Evolutionary conservation across 2,329 filamentous ascomycete genomes (phyloP).

Genomic region (Fusarium ramigenum): DNA sequence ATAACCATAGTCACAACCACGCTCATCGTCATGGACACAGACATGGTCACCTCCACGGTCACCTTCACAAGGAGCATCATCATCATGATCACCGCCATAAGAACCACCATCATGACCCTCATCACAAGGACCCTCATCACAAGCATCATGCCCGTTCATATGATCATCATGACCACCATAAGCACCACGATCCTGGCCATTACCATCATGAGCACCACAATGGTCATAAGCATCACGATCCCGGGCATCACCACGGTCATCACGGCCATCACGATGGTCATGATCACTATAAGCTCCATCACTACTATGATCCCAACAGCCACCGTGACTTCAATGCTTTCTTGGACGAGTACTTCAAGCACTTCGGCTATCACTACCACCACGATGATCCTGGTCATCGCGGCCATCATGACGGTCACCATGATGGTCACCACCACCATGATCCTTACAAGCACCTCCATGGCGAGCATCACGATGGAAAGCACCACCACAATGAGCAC

Average conservation of each 20-base stretch:
- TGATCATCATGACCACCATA: neutral
- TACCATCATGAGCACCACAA: neutral
- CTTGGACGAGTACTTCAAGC: neutral
- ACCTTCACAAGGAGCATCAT: neutral
- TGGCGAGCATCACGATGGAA: neutral
- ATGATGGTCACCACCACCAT: neutral
- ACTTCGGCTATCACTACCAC: neutral
- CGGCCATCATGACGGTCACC: neutral
- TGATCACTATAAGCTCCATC: neutral
- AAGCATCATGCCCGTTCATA: neutral
- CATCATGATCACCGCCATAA: neutral
- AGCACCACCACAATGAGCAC: neutral
- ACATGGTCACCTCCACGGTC: neutral
- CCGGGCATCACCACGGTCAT: neutral
- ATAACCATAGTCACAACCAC: neutral
- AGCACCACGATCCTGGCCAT: neutral
- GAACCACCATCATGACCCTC: neutral
- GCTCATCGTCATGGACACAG: neutral
- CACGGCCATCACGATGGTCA: neutral
- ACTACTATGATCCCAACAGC: neutral
- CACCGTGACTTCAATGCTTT: neutral
- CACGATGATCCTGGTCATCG: neutral
- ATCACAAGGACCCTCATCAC: neutral
- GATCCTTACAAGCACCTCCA: neutral
- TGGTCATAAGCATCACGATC: neutral